Base-by-base conservation (phyloP, 768 basidiomycete species). In the Russula olivacea region DNA sequence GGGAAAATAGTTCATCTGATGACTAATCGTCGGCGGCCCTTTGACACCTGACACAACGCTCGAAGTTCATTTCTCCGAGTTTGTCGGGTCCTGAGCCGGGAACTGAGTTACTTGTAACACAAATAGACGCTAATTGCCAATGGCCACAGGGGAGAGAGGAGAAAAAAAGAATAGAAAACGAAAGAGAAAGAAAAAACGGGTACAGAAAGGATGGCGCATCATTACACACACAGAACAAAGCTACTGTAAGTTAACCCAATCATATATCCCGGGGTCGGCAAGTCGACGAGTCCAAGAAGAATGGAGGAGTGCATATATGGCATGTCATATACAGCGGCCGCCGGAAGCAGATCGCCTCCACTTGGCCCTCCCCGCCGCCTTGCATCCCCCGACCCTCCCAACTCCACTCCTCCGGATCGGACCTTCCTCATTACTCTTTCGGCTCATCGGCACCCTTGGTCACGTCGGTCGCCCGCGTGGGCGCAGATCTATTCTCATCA, bases 301-400 rank as follows among this genome's bases (percentile, higher is more conserved):
- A 63, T 53, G 43, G 34, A 0, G 36, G 43, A 58, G 45, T 47
- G 56, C 50, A 41, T 25, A 36, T 51, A 23, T 28, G 38, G 15
- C 61, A 47, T 51, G 34, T 56, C 17, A 48, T 45, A 47, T 53
- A 53, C 61, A 51, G 23, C 62, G 53, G 40, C 64, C 43, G 64
- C 53, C 43, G 69, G 66, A 55, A 61, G 49, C 36, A 47, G 54
- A 64, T 55, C 54, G 61, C 53, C 41, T 51, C 51, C 61, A 7
- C 4, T 50, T 49, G 57, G 17, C 23, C 61, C 15, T 21, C 45
- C 30, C 54, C 49, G 25, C 52, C 19, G 52, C 52, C 52, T 54
- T 23, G 34, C 21, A 38, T 57, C 41, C 32, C 32, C 55, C 66
- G 34, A 47, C 50, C 32, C 5, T 3, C n/a, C 23, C 25, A 32